A percentile compares a stretch with the other conserved stretches of the same genome.
Conservation (phyloP, 139 green algal species). For the Marvania coccoides region DNA sequence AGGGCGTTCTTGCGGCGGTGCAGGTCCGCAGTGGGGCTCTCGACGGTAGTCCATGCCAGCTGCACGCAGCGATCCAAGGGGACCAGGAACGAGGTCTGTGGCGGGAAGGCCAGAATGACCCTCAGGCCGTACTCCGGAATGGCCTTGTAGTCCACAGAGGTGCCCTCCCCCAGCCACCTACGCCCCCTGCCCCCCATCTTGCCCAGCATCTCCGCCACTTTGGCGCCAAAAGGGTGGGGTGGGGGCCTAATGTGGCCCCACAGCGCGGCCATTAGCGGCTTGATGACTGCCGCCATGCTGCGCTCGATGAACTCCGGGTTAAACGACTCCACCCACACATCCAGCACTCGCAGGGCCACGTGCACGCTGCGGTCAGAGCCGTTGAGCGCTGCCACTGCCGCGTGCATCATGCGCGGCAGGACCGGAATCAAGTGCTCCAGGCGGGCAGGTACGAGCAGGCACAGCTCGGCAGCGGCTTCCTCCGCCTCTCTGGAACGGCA, state of each 20-base stretch:
- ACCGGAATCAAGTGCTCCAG: constrained; percentile 69
- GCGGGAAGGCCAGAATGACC: constrained; percentile 90
- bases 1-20: neutral
- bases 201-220: constrained; percentile 82
- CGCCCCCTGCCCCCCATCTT: constrained; percentile 94
- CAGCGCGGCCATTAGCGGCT: constrained; percentile 73
- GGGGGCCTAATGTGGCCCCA: constrained; percentile 76
- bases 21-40: neutral
- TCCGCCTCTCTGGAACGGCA: constrained; percentile 6
- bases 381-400: constrained; percentile 68
- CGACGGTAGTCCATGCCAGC: constrained; percentile 7
- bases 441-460: constrained; percentile 72
- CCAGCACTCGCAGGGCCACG: constrained; percentile 65
- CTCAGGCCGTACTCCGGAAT: constrained; percentile 94
- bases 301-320: constrained; percentile 94
- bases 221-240: constrained; percentile 59
- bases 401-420: constrained; percentile 76
- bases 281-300: constrained; percentile 67
- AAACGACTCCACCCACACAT: constrained; percentile 89
- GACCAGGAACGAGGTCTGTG: constrained; percentile 85
- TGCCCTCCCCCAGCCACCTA: constrained; percentile 62
- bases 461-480: constrained; percentile 75
- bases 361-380: constrained; percentile 39
- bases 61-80: constrained; percentile 81
- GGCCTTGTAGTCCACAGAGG: constrained; percentile 70